Evolutionary conservation across 2,329 filamentous ascomycete genomes (phyloP).

Genomic region (Dothideomycetidae sp.): DNA sequence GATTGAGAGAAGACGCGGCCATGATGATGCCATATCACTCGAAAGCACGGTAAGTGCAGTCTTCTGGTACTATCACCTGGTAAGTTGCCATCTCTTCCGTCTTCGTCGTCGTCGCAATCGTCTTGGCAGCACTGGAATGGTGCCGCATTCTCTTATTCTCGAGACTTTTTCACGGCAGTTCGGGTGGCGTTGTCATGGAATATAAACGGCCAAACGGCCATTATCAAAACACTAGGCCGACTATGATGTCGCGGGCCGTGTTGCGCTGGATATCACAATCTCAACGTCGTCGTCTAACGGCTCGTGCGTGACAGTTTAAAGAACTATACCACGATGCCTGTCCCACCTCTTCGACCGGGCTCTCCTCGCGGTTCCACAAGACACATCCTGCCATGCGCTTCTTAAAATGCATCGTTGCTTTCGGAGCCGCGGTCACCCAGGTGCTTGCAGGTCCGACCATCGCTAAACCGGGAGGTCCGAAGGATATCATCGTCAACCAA

Average conservation of each 20-base stretch:
- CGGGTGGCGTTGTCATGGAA: background rate
- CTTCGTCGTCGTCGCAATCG: too few species aligned
- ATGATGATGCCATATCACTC: too few species aligned
- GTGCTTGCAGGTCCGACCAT: conserved; percentile 14
- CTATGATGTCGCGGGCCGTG: background rate
- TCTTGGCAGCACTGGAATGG: background rate
- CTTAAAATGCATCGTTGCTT: background rate
- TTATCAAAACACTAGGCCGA: background rate
- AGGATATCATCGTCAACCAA: conserved; percentile 16
- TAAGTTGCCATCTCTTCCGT: too few species aligned
- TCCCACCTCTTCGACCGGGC: background rate
- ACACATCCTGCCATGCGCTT: conserved; percentile 4
- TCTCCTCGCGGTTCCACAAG: background rate
- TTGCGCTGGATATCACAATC: background rate
- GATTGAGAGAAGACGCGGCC: too few species aligned
- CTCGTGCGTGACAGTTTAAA: background rate
- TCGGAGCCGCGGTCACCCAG: conserved; percentile 8
- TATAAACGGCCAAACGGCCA: background rate
- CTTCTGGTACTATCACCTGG: too few species aligned
- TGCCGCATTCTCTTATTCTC: background rate
- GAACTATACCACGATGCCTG: background rate
- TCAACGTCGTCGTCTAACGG: background rate
- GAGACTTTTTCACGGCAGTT: too few species aligned
- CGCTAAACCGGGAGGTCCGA: conserved; percentile 14
- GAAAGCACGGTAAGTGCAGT: too few species aligned